Evolutionary conservation across 192 early-diverging fungal genomes (phyloP), one percentile per base, ranked within the genome.

Genomic region (Linnemannia schmuckeri): DNA sequence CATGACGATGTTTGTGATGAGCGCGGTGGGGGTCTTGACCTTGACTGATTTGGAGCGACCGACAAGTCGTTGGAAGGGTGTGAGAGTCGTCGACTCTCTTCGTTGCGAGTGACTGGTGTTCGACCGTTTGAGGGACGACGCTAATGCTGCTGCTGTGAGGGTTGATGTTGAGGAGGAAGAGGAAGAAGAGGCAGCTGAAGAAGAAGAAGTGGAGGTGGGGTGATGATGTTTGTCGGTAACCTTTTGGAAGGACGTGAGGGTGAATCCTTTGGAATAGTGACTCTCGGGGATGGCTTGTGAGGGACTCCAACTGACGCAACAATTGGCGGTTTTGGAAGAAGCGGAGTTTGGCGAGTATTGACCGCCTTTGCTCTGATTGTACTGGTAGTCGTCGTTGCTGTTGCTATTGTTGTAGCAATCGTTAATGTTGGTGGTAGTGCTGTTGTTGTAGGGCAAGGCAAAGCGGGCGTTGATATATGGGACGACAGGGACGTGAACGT

Each of bases 191-290:
- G 30, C 22, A 52, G 75, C 17, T 37, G 70, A 77, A n/a, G 70
- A 73, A 49, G 44, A 33, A 6, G 81, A 68, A 12, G 75, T 46
- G 0, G 54, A 46, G 1, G 40, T 15, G 0, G 74, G 33, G 27
- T 22, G 24, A 10, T 49, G 77, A 49, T 33, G 47, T 66, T 42
- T 68, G 38, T 80, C 78, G 17, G n/a, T 27, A 38, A 38, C 37
- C 44, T 71, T 87, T 42, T 72, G 76, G n/a, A 75, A 74, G 30
- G 75, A 54, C 4, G 85, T 87, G 40, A 87, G 85, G 24, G 85
- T 87, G 49, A 87, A 87, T n/a, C 85, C 85, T 61, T 87, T 87
- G 27, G 85, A 81, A 35, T 87, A 87, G 63, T 87, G 55, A 35
- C 85, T 79, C 27, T 75, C 85, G 0, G 85, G 85, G 30, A 87